Base-by-base conservation (phyloP, 768 basidiomycete species). In the Serendipita sp. region DNA sequence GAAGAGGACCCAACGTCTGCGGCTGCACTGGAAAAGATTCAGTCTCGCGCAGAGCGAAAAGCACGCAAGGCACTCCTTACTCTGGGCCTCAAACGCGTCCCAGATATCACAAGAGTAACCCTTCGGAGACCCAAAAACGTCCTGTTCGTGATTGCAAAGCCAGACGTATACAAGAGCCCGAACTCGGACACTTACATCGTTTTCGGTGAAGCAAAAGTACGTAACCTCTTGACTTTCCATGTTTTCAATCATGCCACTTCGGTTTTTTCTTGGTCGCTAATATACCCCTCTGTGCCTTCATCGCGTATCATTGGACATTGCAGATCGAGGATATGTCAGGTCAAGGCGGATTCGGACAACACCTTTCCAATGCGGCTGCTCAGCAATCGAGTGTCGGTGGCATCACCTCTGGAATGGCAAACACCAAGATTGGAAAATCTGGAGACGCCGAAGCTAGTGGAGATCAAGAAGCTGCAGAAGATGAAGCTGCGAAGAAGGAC, bases 181-280 rank as follows among this genome's bases (percentile, higher is more conserved):
- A 93, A 91, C 78, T 92, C 91, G 73, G 96, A 99, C 77, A 91
- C 89, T 76, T 97, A 99, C 81, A 91, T 99, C 73, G 93, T 99
- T 68, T 99, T 98, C 71, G 96, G 96, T 68, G 96, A 98, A 80
- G 94, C 90, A 64, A 92, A 92, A 84, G 87, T 87, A 54, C 67
- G 70, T 66, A 67, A 15, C 36, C 64, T 41, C 10, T 8, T 18
- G 10, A 18, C 30, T 41, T 36, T 48, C 32, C 34, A 62, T 51
- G 13, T 1, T 44, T 23, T 47, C 64, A 18, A 5, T 10, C 16
- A 5, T 52, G 48, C 48, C 15, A 10, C 51, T 67, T 56, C 23
- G 23, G 23, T 23, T 23, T 23, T 23, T 23, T 23, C 23, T 23
- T 23, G 23, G 23, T 23, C 23, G 23, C 45, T 13, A 46, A 46